phyloP scores from a whole-genome alignment of 225 moss, liverwort and hornwort species.

The Anthoceros angustus region DNA sequence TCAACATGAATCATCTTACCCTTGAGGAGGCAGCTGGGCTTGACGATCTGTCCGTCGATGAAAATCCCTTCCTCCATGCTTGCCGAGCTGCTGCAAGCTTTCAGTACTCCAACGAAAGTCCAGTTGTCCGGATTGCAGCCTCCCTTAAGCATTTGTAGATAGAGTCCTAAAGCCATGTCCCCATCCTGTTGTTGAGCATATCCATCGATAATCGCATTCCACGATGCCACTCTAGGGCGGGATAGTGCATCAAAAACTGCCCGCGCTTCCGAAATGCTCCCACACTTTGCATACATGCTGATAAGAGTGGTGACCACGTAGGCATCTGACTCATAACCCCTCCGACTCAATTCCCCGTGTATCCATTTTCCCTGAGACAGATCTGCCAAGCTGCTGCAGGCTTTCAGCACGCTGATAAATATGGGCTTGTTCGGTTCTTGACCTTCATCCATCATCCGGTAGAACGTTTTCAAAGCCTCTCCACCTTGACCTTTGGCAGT shows the following conservation, averaged over 20 bases:
- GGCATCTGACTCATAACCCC: not conserved
- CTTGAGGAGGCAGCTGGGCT: not conserved
- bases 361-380: not conserved
- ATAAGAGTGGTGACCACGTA: not conserved
- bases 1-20: not conserved
- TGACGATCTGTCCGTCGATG: not conserved
- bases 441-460: not conserved
- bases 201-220: not conserved
- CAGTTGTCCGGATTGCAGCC: not conserved
- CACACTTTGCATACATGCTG: slow-evolving; percentile 1
- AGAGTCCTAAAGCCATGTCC: not conserved
- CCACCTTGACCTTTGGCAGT: not conserved
- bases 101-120: not conserved
- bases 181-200: not conserved
- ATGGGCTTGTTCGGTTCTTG: not conserved
- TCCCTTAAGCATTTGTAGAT: not conserved
- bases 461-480: not conserved
- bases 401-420: not conserved
- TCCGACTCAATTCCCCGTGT: not conserved
- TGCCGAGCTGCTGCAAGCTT: not conserved
- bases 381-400: not conserved
- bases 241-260: not conserved
- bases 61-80: not conserved
- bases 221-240: not conserved
- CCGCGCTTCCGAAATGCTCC: not conserved